Evolutionary conservation across 2,329 filamentous ascomycete species (phyloP), one percentile per base, ranked within the genome.

Genomic region (Fusarium sp.): DNA sequence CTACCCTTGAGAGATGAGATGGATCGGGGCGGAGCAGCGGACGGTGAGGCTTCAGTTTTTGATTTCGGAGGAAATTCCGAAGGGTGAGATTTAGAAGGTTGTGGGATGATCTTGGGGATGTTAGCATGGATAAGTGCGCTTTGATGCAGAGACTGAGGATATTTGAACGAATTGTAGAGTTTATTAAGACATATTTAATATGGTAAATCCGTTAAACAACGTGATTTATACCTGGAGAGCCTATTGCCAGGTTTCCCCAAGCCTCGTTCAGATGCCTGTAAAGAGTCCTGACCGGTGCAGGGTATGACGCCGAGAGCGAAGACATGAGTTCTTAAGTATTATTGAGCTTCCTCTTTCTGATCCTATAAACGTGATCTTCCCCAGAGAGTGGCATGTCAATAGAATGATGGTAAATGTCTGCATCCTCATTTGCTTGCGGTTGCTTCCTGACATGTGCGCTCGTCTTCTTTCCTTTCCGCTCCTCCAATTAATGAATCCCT

Each of bases 371-470:
- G 53, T 66, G 66, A 53, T 57, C 32, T 45, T 59, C 56, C 53
- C 53, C 58, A 49, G 60, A 61, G 47, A 50, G 62, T 75, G 73
- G 73, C 67, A 75, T 75, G 73, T 75, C 61, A 63, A 68, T 68
- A 68, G 72, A 65, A 70, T 70, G 69, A 73, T 60, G 68, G 58
- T 60, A 75, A 74, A 74, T 73, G 62, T 61, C 59, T 66, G 54
- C n/a, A 46, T 52, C 25, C 66, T 73, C 55, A 75, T 74, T 75
- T 75, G 71, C 68, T 68, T 76, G 60, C 54, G 66, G 14, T 70
- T 65, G 62, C 73, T 71, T 72, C 34, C 66, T 76, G 72, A 73
- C 72, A 77, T 75, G 73, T 77, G 75, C 65, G 68, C 58, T 56
- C 45, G 24, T 63, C 56, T 42, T 45, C 38, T 22, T 27, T 22